Percentiles rank a stretch among this genome's conserved stretches.
Evolutionary conservation across 495 filamentous ascomycete genomes (phyloP).

Genomic region (Penicillium arizonense): DNA sequence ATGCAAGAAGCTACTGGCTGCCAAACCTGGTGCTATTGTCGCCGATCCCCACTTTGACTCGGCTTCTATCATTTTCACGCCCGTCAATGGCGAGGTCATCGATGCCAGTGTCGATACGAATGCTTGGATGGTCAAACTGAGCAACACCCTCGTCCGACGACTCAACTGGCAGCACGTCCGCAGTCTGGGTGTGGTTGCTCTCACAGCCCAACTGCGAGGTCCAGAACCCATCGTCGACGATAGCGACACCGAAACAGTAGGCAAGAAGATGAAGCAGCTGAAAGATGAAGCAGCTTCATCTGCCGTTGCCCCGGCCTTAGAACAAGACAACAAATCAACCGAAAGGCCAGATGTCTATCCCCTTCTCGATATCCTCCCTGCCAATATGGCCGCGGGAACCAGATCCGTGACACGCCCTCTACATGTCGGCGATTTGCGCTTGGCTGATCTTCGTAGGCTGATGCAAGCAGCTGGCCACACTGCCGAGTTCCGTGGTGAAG

Average conservation of each 20-base stretch:
- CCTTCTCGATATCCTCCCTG: conserved; percentile 73
- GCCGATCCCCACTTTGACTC: conserved; percentile 32
- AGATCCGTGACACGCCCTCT: conserved; percentile 80
- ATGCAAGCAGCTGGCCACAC: conserved; percentile 80
- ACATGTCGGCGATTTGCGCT: conserved; percentile 88
- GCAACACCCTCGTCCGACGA: conserved; percentile 73
- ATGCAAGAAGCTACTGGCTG: conserved; percentile 71
- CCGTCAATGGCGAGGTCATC: conserved; percentile 63
- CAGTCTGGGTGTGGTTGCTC: conserved; percentile 81
- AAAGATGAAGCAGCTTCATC: conserved; percentile 38
- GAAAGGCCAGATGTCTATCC: conserved; percentile 48
- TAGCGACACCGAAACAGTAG: conserved; percentile 40
- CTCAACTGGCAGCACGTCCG: conserved; percentile 94
- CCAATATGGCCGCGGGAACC: conserved; percentile 72
- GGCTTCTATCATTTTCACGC: conserved; percentile 71
- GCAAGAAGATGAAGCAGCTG: conserved; percentile 68
- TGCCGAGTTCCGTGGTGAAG: conserved; percentile 92
- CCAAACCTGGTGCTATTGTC: conserved; percentile 42
- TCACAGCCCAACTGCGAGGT: conserved; percentile 64
- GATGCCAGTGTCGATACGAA: conserved; percentile 97
- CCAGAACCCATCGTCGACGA: conserved; percentile 24
- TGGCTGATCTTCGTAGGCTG: conserved; percentile 82
- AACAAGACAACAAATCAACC: conserved; percentile 14
- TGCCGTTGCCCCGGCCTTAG: conserved; percentile 21
- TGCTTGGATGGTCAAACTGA: conserved; percentile 91